Percentiles rank a stretch among this genome's conserved stretches.
These are phyloP conservation scores for Vitis hybrid DNA, from an alignment of 177 flowering plant species.

Conservation along the genomic window DNA sequence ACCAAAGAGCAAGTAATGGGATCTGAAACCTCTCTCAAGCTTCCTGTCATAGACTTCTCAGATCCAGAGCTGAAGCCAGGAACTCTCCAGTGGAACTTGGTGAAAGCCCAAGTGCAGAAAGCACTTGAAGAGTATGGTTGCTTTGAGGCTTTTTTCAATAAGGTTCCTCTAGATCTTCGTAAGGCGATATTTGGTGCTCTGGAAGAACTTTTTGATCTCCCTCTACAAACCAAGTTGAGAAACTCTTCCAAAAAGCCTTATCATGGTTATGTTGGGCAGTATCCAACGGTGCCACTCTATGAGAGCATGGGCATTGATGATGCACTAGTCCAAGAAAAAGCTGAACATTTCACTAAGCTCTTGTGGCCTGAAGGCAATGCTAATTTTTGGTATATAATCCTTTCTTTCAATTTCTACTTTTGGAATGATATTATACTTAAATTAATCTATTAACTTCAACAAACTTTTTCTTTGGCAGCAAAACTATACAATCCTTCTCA, in stretches of 20 bases:
- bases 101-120: slow-evolving; percentile 26
- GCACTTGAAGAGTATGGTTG: slow-evolving; percentile 63
- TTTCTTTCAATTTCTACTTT: not conserved
- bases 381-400: slow-evolving; percentile 22
- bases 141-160: slow-evolving; percentile 46
- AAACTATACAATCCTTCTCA: slow-evolving; percentile 28
- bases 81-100: slow-evolving; percentile 26
- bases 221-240: slow-evolving; percentile 36
- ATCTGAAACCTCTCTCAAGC: slow-evolving; percentile 19
- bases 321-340: slow-evolving; percentile 19
- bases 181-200: slow-evolving; percentile 30
- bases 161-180: slow-evolving; percentile 35
- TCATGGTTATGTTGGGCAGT: slow-evolving; percentile 48
- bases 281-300: slow-evolving; percentile 31
- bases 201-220: slow-evolving; percentile 51
- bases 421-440: too few relatives aligned
- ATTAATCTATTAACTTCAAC: not conserved
- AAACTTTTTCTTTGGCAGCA: slow-evolving; percentile 20
- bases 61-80: slow-evolving; percentile 22
- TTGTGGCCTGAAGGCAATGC: slow-evolving; percentile 54
- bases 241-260: slow-evolving; percentile 40
- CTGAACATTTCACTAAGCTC: slow-evolving; percentile 26
- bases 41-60: slow-evolving; percentile 39
- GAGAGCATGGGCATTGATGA: slow-evolving; percentile 53
- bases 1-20: slow-evolving; percentile 25